Percentiles rank a stretch among this genome's conserved stretches.
phyloP scores from a whole-genome alignment of 2,329 filamentous ascomycete genomes.

The Aspergillus sp. region DNA sequence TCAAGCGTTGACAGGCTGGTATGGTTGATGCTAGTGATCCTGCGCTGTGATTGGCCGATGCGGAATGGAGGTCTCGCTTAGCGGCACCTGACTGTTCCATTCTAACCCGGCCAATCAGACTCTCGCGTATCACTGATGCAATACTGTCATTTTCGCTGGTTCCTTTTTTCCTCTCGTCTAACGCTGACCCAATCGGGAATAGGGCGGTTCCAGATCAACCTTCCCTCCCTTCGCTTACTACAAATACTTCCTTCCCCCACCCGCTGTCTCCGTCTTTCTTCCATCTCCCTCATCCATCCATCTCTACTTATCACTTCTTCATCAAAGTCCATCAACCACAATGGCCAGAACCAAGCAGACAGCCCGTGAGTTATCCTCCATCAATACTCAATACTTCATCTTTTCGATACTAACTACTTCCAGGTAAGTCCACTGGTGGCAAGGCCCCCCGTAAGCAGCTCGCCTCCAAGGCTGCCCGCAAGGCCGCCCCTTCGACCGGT shows the following conservation, averaged over 20 bases:
- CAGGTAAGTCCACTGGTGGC: conserved; percentile 68
- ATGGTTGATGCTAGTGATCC: conserved; percentile 32
- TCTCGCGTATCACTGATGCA: not conserved
- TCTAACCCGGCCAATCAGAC: not conserved
- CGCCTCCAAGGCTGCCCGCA: conserved; percentile 97
- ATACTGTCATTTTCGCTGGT: too few relatives aligned
- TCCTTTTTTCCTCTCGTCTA: too few relatives aligned
- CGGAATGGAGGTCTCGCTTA: conserved; percentile 27
- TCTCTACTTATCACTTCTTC: conserved; percentile 14
- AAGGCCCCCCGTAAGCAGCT: conserved; percentile 87
- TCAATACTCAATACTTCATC: conserved; percentile 9
- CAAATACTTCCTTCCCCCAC: conserved; percentile 40
- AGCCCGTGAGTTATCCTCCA: conserved; percentile 40
- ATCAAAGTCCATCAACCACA: conserved; percentile 26
- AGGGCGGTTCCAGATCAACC: conserved; percentile 25
- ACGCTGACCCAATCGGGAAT: too few relatives aligned
- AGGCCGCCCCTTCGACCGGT: conserved; percentile 93
- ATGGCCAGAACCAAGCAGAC: conserved; percentile 50
- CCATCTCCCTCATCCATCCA: conserved; percentile 23
- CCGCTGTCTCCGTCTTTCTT: conserved; percentile 31
- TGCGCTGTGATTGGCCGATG: conserved; percentile 28
- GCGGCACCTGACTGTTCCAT: conserved; percentile 5
- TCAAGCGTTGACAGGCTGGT: conserved; percentile 22
- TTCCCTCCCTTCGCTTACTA: conserved; percentile 26
- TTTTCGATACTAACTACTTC: conserved; percentile 18